A percentile compares a stretch with the other conserved stretches of the same genome.
phyloP scores from a whole-genome alignment of 257 asterid genomes.

The Gentiana straminea region DNA sequence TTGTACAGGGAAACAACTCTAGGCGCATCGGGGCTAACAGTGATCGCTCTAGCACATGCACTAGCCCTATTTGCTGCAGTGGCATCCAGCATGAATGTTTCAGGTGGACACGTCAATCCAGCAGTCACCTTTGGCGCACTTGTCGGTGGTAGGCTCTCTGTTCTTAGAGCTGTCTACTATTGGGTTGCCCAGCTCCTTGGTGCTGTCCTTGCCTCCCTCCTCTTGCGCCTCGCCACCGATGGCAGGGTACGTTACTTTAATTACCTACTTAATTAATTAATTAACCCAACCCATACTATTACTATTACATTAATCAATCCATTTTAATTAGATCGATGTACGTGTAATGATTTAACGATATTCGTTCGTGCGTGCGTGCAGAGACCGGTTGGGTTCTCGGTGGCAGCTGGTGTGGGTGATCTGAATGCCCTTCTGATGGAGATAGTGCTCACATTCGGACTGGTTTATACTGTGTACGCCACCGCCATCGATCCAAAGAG shows the following conservation, averaged over 20 bases:
- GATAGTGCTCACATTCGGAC: conserved; percentile 66
- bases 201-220: conserved; percentile 57
- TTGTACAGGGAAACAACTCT: conserved; percentile 40
- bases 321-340: background rate
- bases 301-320: background rate
- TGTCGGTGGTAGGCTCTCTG: conserved; percentile 70
- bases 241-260: conserved; percentile 32
- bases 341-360: background rate
- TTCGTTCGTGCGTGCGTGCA: conserved; percentile 16
- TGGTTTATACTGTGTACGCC: conserved; percentile 66
- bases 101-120: conserved; percentile 91
- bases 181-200: conserved; percentile 97
- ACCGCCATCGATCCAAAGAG: conserved; percentile 77
- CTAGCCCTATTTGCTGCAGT: conserved; percentile 70
- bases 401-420: conserved; percentile 55
- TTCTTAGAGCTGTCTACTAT: conserved; percentile 69
- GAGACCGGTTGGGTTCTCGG: conserved; percentile 80
- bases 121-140: conserved; percentile 92
- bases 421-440: conserved; percentile 70
- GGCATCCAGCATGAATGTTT: conserved; percentile 74
- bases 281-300: too few species aligned
- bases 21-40: conserved; percentile 46
- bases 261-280: too few species aligned
- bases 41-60: conserved; percentile 67
- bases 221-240: conserved; percentile 49